Evolutionary conservation across 371 early-diverging fungal genomes (phyloP).

Genomic region (Haplosporangium sp.): DNA sequence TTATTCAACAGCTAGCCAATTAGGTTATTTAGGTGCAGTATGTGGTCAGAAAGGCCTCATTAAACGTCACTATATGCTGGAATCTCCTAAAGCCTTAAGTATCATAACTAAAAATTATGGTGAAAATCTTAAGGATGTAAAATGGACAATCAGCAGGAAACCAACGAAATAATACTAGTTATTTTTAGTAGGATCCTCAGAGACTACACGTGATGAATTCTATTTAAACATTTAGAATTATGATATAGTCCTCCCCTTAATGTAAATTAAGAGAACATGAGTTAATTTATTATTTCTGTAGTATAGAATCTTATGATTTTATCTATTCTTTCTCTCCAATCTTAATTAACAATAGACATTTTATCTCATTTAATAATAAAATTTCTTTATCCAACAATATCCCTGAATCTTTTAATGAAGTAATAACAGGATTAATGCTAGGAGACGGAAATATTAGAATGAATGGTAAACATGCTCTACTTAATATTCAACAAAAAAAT

Average conservation of each 20-base stretch:
- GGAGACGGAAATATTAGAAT: too few relatives aligned
- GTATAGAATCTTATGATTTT: too few relatives aligned
- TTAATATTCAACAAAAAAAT: too few relatives aligned
- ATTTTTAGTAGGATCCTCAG: conserved; percentile 26
- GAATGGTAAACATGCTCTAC: too few relatives aligned
- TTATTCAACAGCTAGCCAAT: conserved; percentile 8
- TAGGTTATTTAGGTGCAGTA: conserved; percentile 4
- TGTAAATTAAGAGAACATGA: conserved; percentile 19
- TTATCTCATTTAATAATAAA: too few relatives aligned
- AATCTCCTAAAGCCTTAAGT: conserved; percentile 29
- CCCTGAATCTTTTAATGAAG: too few relatives aligned
- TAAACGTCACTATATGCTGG: conserved; percentile 35
- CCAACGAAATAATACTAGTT: conserved; percentile 7
- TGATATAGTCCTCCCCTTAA: conserved; percentile 23
- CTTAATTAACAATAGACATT: too few relatives aligned
- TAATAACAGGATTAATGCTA: too few relatives aligned
- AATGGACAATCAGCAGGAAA: conserved; percentile 48
- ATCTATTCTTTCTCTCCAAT: too few relatives aligned
- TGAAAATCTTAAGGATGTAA: conserved; percentile 38
- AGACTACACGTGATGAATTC: conserved; percentile 35
- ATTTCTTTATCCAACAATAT: too few relatives aligned
- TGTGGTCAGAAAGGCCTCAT: conserved; percentile 21
- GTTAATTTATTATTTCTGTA: too few relatives aligned
- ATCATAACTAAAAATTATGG: conserved; percentile 21
- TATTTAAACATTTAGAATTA: conserved; percentile 9